Percentiles rank a stretch among this genome's conserved stretches.
Conservation (phyloP, 805 yeast genomes). For the Cyberlindnera galapagoensis region DNA sequence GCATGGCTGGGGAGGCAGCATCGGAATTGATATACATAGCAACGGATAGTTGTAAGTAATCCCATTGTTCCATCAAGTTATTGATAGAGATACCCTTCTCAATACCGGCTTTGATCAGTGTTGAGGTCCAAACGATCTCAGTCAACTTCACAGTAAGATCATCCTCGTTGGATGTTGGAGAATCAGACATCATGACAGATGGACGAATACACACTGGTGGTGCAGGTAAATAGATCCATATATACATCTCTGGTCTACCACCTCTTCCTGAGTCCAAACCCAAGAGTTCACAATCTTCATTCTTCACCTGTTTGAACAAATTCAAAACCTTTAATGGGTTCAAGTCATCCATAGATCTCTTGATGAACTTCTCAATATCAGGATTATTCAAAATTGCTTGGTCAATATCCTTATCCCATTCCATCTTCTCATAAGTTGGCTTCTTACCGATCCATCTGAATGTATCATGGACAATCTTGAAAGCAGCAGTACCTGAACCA, state of each 20-base stretch:
- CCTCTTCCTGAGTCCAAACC: conserved; percentile 85
- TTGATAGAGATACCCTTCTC: conserved; percentile 92
- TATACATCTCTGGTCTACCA: conserved; percentile 93
- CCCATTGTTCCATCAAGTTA: conserved; percentile 98
- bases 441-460: conserved; percentile 95
- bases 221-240: conserved; percentile 96
- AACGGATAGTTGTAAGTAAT: conserved; percentile 86
- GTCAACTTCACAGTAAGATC: conserved; percentile 93
- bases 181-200: conserved; percentile 87
- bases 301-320: conserved; percentile 76
- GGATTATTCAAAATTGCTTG: conserved; percentile 71
- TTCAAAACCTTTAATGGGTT: conserved; percentile 88
- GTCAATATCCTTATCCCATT: conserved; percentile 84
- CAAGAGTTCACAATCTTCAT: conserved; percentile 85
- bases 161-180: conserved; percentile 90
- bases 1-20: conserved; percentile 72
- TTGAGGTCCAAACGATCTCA: conserved; percentile 95
- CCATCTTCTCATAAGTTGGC: conserved; percentile 71
- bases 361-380: conserved; percentile 80
- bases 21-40: conserved; percentile 98
- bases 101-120: conserved; percentile 87
- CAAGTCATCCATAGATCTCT: conserved; percentile 85
- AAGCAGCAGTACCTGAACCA: conserved; percentile 87
- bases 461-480: conserved; percentile 92
- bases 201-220: conserved; percentile 99